A percentile compares a stretch with the other conserved stretches of the same genome.
phyloP scores from a whole-genome alignment of 108 stramenopile genomes.

The Cyclotella atomus region DNA sequence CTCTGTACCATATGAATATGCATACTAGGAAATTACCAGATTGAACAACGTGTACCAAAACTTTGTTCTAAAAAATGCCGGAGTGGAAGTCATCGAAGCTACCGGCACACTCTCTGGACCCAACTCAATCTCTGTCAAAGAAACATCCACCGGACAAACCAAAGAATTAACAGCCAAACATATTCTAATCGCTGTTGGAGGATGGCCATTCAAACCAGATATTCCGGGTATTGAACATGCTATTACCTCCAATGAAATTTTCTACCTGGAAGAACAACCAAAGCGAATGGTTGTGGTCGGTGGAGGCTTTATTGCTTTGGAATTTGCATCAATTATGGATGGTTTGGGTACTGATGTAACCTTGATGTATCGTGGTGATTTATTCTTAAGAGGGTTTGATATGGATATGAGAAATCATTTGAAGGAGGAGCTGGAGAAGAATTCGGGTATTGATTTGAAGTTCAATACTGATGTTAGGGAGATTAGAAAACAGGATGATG shows the following conservation, averaged over 20 bases:
- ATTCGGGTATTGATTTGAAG: constrained; percentile 61
- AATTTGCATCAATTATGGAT: constrained; percentile 90
- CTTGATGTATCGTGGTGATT: constrained; percentile 77
- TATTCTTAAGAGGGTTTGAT: constrained; percentile 81
- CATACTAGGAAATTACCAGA: constrained; percentile 61
- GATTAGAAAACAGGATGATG: constrained; percentile 61
- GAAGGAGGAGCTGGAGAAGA: constrained; percentile 68
- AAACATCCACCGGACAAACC: constrained; percentile 36
- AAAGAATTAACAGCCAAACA: constrained; percentile 69
- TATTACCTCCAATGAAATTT: constrained; percentile 88
- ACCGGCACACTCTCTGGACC: constrained; percentile 25
- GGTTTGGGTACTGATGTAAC: constrained; percentile 86
- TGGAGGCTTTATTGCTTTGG: constrained; percentile 92
- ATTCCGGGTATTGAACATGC: constrained; percentile 84
- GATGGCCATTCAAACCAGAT: constrained; percentile 74
- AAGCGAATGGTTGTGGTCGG: constrained; percentile 86
- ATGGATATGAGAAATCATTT: constrained; percentile 64
- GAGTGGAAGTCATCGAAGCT: constrained; percentile 58
- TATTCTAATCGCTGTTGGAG: constrained; percentile 86
- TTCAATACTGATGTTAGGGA: constrained; percentile 72
- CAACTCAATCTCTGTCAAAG: constrained; percentile 21
- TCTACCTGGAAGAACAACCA: constrained; percentile 85
- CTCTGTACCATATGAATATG: too few relatives aligned
- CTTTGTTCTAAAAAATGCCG: constrained; percentile 48
- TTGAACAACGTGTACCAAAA: constrained; percentile 72